Evolutionary conservation across 2,329 filamentous ascomycete genomes (phyloP).

Genomic region (Penicillium sp.): DNA sequence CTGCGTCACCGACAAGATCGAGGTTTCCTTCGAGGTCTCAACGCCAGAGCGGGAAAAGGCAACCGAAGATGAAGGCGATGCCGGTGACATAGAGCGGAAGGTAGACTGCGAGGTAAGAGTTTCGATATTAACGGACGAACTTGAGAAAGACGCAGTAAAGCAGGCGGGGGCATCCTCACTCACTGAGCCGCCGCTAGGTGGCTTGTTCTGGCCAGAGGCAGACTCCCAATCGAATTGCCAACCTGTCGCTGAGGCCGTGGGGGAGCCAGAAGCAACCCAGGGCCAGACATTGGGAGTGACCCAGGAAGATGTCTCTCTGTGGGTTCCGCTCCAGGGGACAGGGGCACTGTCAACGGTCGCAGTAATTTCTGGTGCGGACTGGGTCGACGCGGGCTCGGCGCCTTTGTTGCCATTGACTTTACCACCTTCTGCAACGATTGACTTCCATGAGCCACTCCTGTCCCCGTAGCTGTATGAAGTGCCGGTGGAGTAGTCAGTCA

Average conservation of each 20-base stretch:
- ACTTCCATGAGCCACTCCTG: slow-evolving; percentile 71
- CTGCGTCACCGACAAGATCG: slow-evolving; percentile 11
- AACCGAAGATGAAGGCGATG: slow-evolving; percentile 44
- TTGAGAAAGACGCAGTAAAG: slow-evolving; percentile 13
- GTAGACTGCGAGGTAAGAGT: slow-evolving; percentile 40
- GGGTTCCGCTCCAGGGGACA: slow-evolving; percentile 60
- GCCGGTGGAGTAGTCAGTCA: slow-evolving; percentile 92
- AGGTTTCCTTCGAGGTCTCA: slow-evolving; percentile 32
- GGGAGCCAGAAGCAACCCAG: slow-evolving; percentile 58
- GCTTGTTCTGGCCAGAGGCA: slow-evolving; percentile 72
- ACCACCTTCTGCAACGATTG: slow-evolving; percentile 78
- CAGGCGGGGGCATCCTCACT: slow-evolving; percentile 51
- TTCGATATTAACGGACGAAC: slow-evolving; percentile 27
- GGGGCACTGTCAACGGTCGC: slow-evolving; percentile 60
- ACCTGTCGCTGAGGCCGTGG: slow-evolving; percentile 46
- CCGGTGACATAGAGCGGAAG: slow-evolving; percentile 54
- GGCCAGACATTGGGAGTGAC: slow-evolving; percentile 62
- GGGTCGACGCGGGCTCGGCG: slow-evolving; percentile 40
- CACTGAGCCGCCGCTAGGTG: slow-evolving; percentile 64
- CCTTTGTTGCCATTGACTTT: slow-evolving; percentile 62
- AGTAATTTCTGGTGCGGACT: slow-evolving; percentile 59
- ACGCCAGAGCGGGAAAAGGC: slow-evolving; percentile 47
- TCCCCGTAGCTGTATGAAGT: slow-evolving; percentile 78
- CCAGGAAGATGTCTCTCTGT: slow-evolving; percentile 45
- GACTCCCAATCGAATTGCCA: slow-evolving; percentile 79